Conservation (phyloP, 2,329 filamentous ascomycete species). For the Botrytis sinoallii region DNA sequence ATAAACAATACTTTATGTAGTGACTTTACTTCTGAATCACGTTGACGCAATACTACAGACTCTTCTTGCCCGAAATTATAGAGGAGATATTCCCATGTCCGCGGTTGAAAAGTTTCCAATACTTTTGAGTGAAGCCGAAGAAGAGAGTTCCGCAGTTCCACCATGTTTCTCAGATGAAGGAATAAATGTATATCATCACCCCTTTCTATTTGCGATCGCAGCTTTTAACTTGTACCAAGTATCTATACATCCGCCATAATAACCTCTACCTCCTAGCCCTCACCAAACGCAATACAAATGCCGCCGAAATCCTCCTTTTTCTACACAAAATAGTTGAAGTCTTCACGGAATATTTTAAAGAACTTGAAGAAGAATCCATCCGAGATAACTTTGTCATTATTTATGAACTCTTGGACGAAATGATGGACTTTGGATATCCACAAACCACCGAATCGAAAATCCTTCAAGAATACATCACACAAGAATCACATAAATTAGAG, state of each 20-base stretch:
- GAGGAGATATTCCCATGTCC: slow-evolving; percentile 98
- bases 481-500: slow-evolving; percentile 98
- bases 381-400: slow-evolving; percentile 99
- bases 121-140: slow-evolving; percentile 95
- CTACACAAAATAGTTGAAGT: slow-evolving; percentile 98
- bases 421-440: slow-evolving; percentile 99
- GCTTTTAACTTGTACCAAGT: slow-evolving; percentile 50
- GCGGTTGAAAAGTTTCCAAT: slow-evolving; percentile 97
- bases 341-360: slow-evolving; percentile 99
- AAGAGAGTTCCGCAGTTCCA: slow-evolving; percentile 95
- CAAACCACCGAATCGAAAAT: slow-evolving; percentile 99
- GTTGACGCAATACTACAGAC: slow-evolving; percentile 57
- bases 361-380: slow-evolving; percentile 96
- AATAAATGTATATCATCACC: slow-evolving; percentile 71
- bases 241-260: slow-evolving; percentile 98
- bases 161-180: slow-evolving; percentile 98
- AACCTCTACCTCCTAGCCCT: slow-evolving; percentile 97
- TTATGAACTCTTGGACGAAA: slow-evolving; percentile 97
- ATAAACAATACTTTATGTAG: slow-evolving; percentile 31
- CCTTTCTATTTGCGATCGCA: slow-evolving; percentile 11
- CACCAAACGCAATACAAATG: slow-evolving; percentile 98
- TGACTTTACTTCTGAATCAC: slow-evolving; percentile 13
- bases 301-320: slow-evolving; percentile 96
- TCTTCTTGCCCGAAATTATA: slow-evolving; percentile 96
- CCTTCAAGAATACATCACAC: slow-evolving; percentile 97